phyloP scores from a whole-genome alignment of 2,329 filamentous ascomycete genomes.

The Metarhizium rileyi region DNA sequence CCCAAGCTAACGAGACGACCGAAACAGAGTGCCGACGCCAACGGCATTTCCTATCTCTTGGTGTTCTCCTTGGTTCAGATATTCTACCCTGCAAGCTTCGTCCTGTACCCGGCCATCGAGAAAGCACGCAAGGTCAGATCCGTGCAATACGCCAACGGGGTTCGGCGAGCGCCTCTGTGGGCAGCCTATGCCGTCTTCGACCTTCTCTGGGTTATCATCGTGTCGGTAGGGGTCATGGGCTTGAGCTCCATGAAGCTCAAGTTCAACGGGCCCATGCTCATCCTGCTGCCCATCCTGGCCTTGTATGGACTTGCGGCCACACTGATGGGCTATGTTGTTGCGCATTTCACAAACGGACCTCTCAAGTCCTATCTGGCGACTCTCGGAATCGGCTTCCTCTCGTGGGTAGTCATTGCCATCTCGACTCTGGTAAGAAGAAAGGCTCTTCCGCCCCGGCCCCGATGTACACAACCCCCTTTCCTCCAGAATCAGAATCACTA shows the following conservation, averaged over 20 bases:
- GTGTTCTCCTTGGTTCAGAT: conserved; percentile 63
- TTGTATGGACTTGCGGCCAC: conserved; percentile 69
- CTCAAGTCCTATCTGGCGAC: conserved; percentile 60
- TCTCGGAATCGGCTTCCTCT: conserved; percentile 55
- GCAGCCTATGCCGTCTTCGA: conserved; percentile 70
- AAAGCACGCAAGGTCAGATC: conserved; percentile 64
- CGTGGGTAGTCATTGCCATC: conserved; percentile 61
- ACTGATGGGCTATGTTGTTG: conserved; percentile 57
- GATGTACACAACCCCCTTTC: too few species aligned
- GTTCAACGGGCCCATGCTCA: conserved; percentile 63
- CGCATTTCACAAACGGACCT: conserved; percentile 51
- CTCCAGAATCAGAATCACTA: neutral
- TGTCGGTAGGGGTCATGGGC: conserved; percentile 52
- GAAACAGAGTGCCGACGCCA: neutral
- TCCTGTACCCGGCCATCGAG: conserved; percentile 73
- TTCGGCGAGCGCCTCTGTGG: conserved; percentile 69
- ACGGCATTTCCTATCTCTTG: conserved; percentile 55
- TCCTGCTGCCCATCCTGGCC: conserved; percentile 66
- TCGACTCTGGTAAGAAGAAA: conserved; percentile 32
- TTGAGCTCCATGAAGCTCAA: conserved; percentile 52
- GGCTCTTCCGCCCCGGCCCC: too few species aligned
- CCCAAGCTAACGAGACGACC: neutral
- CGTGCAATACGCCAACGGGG: conserved; percentile 79
- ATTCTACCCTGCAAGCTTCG: conserved; percentile 55
- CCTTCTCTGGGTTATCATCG: conserved; percentile 55